These are phyloP conservation scores for Talaromyces sp. DNA, from an alignment of 2,329 filamentous ascomycete species.

Conservation along the genomic window DNA sequence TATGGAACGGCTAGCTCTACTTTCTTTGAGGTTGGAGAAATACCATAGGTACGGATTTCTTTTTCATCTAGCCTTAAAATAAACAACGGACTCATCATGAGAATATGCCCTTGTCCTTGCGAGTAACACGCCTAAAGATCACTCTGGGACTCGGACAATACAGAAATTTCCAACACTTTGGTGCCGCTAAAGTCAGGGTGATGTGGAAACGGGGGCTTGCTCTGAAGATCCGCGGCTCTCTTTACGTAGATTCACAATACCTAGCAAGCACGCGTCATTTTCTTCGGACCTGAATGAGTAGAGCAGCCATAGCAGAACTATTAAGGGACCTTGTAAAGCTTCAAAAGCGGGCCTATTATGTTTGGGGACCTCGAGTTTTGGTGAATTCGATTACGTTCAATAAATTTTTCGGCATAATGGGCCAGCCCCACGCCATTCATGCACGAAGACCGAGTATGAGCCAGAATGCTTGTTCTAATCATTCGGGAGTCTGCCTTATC, in stretches of 20 bases:
- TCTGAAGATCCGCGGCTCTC: conserved; percentile 1
- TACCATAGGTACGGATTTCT: neutral
- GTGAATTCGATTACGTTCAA: neutral
- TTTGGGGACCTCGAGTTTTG: too few species aligned
- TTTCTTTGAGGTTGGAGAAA: neutral
- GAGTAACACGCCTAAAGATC: neutral
- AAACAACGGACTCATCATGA: too few species aligned
- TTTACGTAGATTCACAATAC: too few species aligned
- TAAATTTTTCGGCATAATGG: neutral
- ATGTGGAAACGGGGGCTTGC: too few species aligned
- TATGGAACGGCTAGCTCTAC: neutral
- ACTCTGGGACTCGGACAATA: neutral
- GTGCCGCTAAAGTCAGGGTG: too few species aligned
- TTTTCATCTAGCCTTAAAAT: neutral
- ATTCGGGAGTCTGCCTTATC: conserved; percentile 8
- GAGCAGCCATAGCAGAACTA: neutral
- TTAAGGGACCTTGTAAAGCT: neutral
- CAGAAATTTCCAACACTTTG: conserved; percentile 5
- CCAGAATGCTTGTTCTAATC: neutral
- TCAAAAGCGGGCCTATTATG: neutral
- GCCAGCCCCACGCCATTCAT: neutral
- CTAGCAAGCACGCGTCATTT: too few species aligned
- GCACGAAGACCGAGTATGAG: neutral
- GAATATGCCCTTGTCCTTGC: neutral
- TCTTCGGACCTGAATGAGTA: too few species aligned